Percentiles rank a stretch among this genome's conserved stretches.
Evolutionary conservation across 306 rosid species (phyloP).

Genomic region (Geum urbanum): DNA sequence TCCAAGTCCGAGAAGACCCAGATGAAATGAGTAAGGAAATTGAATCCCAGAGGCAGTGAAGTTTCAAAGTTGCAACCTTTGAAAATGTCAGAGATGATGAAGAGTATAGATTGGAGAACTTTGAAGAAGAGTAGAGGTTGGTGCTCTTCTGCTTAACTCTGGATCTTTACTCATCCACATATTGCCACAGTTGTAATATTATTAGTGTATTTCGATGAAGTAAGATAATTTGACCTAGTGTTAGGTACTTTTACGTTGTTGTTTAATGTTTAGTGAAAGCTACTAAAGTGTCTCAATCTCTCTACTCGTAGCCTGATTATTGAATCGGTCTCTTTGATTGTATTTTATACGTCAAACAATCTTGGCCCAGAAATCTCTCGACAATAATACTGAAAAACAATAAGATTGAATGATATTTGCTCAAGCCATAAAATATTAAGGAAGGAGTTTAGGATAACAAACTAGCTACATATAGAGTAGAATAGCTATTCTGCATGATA

Average conservation of each 20-base stretch:
- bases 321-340: background rate
- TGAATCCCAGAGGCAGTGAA: too few relatives aligned
- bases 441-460: slow-evolving; percentile 1
- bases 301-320: too few relatives aligned
- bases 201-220: too few relatives aligned
- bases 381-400: background rate
- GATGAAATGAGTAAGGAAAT: too few relatives aligned
- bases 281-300: background rate
- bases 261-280: background rate
- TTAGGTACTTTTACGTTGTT: background rate
- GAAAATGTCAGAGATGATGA: background rate
- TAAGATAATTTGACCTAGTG: too few relatives aligned
- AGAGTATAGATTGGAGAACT: too few relatives aligned
- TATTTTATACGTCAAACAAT: background rate
- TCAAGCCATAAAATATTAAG: background rate
- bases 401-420: background rate
- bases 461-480: background rate
- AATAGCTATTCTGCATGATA: background rate
- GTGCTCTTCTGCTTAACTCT: background rate
- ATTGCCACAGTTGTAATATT: too few relatives aligned
- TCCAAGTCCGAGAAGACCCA: too few relatives aligned
- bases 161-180: too few relatives aligned
- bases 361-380: background rate
- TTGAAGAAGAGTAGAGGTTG: background rate
- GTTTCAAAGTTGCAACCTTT: background rate